phyloP scores from a whole-genome alignment of 768 basidiomycete genomes.

The Filobasidium floriforme region DNA sequence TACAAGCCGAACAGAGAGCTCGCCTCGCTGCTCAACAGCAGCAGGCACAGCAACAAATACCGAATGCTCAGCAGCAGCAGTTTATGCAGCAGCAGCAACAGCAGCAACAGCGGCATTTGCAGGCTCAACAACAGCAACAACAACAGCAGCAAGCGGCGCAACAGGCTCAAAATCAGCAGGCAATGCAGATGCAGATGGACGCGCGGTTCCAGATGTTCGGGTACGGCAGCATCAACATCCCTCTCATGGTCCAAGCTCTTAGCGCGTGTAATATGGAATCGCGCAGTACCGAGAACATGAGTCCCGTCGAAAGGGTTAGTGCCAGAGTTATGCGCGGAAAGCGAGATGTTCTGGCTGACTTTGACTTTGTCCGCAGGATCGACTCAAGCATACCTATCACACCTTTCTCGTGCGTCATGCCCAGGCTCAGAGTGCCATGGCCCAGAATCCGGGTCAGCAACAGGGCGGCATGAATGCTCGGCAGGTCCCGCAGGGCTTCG shows the following conservation, averaged over 20 bases:
- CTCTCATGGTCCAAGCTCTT: slow-evolving; percentile 1
- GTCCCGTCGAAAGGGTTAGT: background rate
- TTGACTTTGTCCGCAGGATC: slow-evolving; percentile 1
- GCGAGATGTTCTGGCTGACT: background rate
- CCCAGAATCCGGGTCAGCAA: background rate
- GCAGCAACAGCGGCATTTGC: slow-evolving; percentile 12
- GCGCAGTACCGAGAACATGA: background rate
- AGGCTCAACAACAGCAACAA: slow-evolving; percentile 7
- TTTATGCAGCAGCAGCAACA: slow-evolving; percentile 25
- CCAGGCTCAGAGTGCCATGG: background rate
- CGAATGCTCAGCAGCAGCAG: slow-evolving; percentile 18
- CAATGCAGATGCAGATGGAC: slow-evolving; percentile 5
- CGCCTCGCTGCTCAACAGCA: slow-evolving; percentile 7
- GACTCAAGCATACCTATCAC: slow-evolving; percentile 3
- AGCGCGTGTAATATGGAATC: background rate
- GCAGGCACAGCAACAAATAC: slow-evolving; percentile 16
- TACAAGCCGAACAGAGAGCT: slow-evolving; percentile 7
- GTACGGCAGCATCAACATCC: background rate
- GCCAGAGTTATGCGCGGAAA: background rate
- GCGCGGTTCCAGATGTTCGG: background rate
- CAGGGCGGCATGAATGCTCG: background rate
- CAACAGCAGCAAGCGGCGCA: slow-evolving; percentile 18
- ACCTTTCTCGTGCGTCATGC: background rate
- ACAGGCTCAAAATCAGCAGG: slow-evolving; percentile 2
- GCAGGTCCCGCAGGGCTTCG: background rate